phyloP scores from a whole-genome alignment of 441 rosid genomes.

The Erodium texanum region DNA sequence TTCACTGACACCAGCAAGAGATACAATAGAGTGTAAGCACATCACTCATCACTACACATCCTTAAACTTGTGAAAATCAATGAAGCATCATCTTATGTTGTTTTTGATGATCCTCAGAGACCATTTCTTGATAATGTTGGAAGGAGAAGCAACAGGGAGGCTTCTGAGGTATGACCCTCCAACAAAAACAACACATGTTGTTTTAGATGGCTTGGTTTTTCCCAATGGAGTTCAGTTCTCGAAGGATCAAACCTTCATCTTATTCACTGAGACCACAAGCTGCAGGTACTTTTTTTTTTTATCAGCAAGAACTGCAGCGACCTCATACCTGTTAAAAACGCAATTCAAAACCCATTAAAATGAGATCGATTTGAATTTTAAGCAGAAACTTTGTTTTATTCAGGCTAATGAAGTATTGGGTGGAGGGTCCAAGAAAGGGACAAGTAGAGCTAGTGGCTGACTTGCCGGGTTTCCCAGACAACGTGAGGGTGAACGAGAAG shows the following conservation, averaged over 20 bases:
- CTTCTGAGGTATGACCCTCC: slow-evolving; percentile 82
- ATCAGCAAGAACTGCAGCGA: no score
- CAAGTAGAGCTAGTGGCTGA: slow-evolving; percentile 41
- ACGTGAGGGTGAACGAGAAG: slow-evolving; percentile 61
- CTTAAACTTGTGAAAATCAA: not conserved
- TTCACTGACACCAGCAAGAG: slow-evolving; percentile 88
- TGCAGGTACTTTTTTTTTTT: slow-evolving; percentile 57
- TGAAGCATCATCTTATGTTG: not conserved
- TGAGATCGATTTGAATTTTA: no score
- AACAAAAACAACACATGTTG: slow-evolving; percentile 60
- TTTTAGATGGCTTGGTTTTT: slow-evolving; percentile 77
- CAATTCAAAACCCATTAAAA: no score
- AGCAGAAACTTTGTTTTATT: no score
- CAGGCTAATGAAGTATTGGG: slow-evolving; percentile 84
- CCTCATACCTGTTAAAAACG: no score
- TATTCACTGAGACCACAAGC: slow-evolving; percentile 83
- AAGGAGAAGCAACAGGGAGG: slow-evolving; percentile 95
- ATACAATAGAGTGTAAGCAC: slow-evolving; percentile 72
- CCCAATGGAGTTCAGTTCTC: slow-evolving; percentile 90
- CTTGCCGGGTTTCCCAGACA: slow-evolving; percentile 92
- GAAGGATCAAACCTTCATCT: slow-evolving; percentile 62
- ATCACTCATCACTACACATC: not conserved
- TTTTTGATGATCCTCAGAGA: slow-evolving; percentile 28
- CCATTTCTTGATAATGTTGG: slow-evolving; percentile 81
- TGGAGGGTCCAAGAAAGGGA: slow-evolving; percentile 64